phyloP scores from a whole-genome alignment of 2,329 filamentous ascomycete genomes.

The Drechslerella coelobrocha region DNA sequence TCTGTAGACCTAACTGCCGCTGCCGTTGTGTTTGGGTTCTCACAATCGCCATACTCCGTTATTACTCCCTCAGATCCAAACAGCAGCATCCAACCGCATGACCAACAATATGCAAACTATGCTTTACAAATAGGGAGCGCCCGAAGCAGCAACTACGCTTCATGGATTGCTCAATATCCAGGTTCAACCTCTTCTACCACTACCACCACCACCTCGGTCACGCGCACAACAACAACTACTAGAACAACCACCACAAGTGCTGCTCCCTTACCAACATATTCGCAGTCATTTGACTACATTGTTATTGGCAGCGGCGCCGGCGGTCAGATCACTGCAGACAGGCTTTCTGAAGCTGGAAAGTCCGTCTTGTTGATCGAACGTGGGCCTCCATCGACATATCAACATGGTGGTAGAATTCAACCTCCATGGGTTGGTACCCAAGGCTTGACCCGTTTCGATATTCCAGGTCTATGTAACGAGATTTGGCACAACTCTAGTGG shows the following conservation, averaged over 20 bases:
- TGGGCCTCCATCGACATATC: constrained; percentile 67
- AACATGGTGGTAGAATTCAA: constrained; percentile 68
- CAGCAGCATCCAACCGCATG: constrained; percentile 59
- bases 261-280: constrained; percentile 56
- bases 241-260: constrained; percentile 57
- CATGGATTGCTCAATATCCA: constrained; percentile 57
- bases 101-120: constrained; percentile 63
- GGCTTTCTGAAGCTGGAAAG: constrained; percentile 63
- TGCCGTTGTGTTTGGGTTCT: constrained; percentile 59
- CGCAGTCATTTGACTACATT: constrained; percentile 67
- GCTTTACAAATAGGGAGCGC: constrained; percentile 61
- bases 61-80: constrained; percentile 56
- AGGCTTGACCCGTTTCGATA: constrained; percentile 73
- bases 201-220: constrained; percentile 49
- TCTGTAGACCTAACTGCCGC: constrained; percentile 55
- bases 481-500: constrained; percentile 71
- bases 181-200: constrained; percentile 54
- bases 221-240: constrained; percentile 56
- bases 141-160: constrained; percentile 57
- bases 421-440: constrained; percentile 69
- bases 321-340: constrained; percentile 66
- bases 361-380: constrained; percentile 61
- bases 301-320: constrained; percentile 70
- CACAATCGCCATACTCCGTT: constrained; percentile 57
- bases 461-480: constrained; percentile 74